These are phyloP conservation scores for Dioscorea alata DNA, from an alignment of 106 monocot species.

Conservation along the genomic window DNA sequence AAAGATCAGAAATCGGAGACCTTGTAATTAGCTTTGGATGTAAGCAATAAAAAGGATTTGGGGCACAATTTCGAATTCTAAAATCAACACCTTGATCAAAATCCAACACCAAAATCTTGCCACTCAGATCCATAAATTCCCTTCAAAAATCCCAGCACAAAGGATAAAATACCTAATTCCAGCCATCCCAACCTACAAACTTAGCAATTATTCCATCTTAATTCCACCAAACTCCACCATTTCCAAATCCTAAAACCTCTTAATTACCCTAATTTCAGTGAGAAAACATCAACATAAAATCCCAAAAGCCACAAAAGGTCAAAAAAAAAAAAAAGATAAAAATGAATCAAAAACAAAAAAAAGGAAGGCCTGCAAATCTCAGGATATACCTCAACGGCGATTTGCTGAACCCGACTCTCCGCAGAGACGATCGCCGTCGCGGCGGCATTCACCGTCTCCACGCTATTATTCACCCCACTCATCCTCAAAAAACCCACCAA, in stretches of 20 bases:
- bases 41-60: no score
- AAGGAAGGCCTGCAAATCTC: slow-evolving; percentile 20
- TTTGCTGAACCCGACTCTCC: slow-evolving; percentile 49
- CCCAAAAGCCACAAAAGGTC: not conserved
- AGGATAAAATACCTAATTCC: no score
- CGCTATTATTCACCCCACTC: slow-evolving; percentile 37
- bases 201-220: not conserved
- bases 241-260: no score
- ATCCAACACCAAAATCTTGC: not conserved
- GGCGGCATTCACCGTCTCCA: slow-evolving; percentile 64
- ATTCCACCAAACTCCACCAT: not conserved
- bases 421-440: slow-evolving; percentile 47
- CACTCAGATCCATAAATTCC: not conserved
- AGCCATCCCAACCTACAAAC: no score
- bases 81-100: no score
- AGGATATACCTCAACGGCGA: slow-evolving; percentile 9
- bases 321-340: no score
- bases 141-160: no score
- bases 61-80: no score
- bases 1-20: no score
- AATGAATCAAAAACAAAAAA: not conserved
- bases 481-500: slow-evolving; percentile 5
- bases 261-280: not conserved
- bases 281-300: not conserved
- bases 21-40: no score